Percentiles rank a stretch among this genome's conserved stretches.
Conservation (phyloP, 2,329 filamentous ascomycete species). For the Incumbomyces lentus region DNA sequence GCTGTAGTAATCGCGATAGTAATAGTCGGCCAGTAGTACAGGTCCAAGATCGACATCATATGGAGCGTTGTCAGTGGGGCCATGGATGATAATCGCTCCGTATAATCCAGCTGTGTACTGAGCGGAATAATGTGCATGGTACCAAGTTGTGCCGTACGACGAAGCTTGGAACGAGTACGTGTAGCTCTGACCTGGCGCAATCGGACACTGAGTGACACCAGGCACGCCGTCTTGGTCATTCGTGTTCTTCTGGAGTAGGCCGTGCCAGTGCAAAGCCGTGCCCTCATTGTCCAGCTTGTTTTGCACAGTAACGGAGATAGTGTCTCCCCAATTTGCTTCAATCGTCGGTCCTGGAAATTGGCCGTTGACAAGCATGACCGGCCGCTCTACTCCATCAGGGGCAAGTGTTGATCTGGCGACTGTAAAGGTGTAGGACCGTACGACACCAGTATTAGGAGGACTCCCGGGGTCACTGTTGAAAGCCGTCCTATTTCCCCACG, state of each 20-base stretch:
- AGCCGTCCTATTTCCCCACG: conserved; percentile 12
- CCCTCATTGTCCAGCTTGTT: conserved; percentile 27
- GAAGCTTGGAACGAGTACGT: conserved; percentile 28
- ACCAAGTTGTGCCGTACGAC: conserved; percentile 29
- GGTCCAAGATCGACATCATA: conserved; percentile 19
- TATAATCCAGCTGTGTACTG: conserved; percentile 23
- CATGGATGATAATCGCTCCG: conserved; percentile 23
- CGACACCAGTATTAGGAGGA: conserved; percentile 16
- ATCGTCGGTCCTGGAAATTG: conserved; percentile 48
- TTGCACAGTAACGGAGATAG: conserved; percentile 24
- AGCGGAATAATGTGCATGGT: conserved; percentile 28
- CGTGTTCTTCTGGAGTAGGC: conserved; percentile 24
- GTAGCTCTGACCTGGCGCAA: conserved; percentile 30
- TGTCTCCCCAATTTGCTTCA: conserved; percentile 22
- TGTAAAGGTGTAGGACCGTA: conserved; percentile 24
- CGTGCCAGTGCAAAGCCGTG: conserved; percentile 35
- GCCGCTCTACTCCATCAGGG: conserved; percentile 23
- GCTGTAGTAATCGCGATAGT: conserved; percentile 15
- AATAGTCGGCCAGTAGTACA: conserved; percentile 19
- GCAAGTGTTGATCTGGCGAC: conserved; percentile 19
- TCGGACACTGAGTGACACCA: conserved; percentile 32
- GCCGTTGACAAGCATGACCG: conserved; percentile 25
- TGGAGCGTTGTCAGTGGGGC: conserved; percentile 14
- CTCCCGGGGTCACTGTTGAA: conserved; percentile 11
- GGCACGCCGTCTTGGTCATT: conserved; percentile 34